A percentile compares a stretch with the other conserved stretches of the same genome.
These are phyloP conservation scores for Mycosphaerella sp. DNA, from an alignment of 2,329 filamentous ascomycete species.

Conservation along the genomic window DNA sequence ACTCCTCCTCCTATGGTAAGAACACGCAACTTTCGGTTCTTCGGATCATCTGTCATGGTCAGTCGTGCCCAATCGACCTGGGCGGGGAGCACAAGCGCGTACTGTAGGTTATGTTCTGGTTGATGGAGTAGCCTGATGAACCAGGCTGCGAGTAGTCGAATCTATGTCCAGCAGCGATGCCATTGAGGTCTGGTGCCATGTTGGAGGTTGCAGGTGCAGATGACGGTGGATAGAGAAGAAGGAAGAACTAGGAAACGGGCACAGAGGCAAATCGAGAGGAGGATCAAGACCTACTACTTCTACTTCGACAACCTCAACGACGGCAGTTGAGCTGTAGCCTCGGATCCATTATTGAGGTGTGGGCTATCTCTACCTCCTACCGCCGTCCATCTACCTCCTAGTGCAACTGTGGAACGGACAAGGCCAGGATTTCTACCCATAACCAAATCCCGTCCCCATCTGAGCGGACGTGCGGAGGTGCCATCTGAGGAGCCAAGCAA, in stretches of 20 bases:
- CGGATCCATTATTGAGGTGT: background rate
- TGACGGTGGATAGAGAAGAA: background rate
- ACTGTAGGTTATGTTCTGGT: slow-evolving; percentile 32
- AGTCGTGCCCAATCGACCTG: background rate
- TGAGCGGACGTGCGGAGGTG: no score
- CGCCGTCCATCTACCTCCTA: no score
- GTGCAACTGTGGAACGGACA: no score
- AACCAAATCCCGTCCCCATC: no score
- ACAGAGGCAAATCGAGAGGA: background rate
- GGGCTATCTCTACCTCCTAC: no score
- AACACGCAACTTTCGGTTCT: slow-evolving; percentile 41
- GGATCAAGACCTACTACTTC: background rate
- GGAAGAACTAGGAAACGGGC: background rate
- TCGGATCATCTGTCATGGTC: slow-evolving; percentile 30
- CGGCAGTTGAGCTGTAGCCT: slow-evolving; percentile 5
- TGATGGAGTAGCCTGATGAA: slow-evolving; percentile 38
- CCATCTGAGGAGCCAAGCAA: no score
- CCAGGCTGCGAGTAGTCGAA: slow-evolving; percentile 42
- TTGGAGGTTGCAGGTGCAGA: background rate
- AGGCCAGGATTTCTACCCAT: no score
- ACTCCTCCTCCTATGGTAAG: slow-evolving; percentile 46
- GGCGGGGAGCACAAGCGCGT: background rate
- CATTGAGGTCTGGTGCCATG: slow-evolving; percentile 42
- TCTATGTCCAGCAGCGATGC: slow-evolving; percentile 30
- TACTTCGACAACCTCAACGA: background rate